phyloP scores from a whole-genome alignment of 164 flowering plant species.

The Dillenia suffruticosa region DNA sequence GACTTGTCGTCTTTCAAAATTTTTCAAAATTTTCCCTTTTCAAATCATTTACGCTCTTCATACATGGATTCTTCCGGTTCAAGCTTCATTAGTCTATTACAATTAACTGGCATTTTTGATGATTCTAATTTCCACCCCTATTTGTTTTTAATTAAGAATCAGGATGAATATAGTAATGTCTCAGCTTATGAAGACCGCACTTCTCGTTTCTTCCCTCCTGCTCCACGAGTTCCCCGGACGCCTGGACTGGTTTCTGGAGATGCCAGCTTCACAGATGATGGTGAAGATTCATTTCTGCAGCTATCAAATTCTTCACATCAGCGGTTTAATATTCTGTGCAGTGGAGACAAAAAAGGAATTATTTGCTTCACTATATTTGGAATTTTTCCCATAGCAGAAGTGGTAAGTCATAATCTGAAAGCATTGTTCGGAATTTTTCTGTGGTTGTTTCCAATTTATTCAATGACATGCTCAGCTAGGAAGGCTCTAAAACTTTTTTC shows the following conservation, averaged over 20 bases:
- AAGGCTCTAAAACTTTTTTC: neutral
- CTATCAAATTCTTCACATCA: slow-evolving; percentile 70
- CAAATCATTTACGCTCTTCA: no score
- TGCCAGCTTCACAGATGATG: slow-evolving; percentile 67
- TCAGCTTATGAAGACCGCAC: slow-evolving; percentile 82
- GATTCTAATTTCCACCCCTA: no score
- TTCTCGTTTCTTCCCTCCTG: slow-evolving; percentile 85
- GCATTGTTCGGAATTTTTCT: neutral
- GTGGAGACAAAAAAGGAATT: slow-evolving; percentile 86
- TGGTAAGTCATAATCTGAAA: slow-evolving; percentile 51
- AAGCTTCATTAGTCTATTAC: no score
- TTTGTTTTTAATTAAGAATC: slow-evolving; percentile 15
- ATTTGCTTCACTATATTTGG: slow-evolving; percentile 94
- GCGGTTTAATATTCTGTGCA: slow-evolving; percentile 76
- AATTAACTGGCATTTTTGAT: no score
- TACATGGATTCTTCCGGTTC: no score
- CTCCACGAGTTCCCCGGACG: slow-evolving; percentile 82
- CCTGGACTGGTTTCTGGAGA: slow-evolving; percentile 85
- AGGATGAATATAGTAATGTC: slow-evolving; percentile 41
- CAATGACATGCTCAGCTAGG: neutral
- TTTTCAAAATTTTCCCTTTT: no score
- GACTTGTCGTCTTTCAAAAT: no score
- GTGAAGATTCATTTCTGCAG: slow-evolving; percentile 67
- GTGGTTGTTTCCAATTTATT: neutral
- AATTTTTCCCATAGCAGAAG: slow-evolving; percentile 79